A percentile compares a stretch with the other conserved stretches of the same genome.
phyloP scores from a whole-genome alignment of 2,329 filamentous ascomycete species.

The Alternaria novae-zelandiae region DNA sequence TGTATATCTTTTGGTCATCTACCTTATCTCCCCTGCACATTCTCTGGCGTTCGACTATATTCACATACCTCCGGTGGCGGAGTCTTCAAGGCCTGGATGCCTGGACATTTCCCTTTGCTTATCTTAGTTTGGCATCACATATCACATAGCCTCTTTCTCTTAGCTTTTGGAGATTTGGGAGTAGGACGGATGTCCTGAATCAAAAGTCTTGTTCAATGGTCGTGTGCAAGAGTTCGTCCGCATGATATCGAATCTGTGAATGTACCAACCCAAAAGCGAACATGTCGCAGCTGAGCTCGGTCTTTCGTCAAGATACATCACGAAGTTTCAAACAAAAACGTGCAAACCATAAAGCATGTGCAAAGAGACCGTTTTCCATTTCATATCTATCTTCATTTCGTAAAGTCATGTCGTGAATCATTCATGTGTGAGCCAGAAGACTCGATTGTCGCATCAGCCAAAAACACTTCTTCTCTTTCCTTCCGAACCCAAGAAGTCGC shows the following conservation, averaged over 20 bases:
- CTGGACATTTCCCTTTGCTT: neutral
- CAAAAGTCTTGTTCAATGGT: neutral
- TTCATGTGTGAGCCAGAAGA: constrained; percentile 14
- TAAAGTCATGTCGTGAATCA: constrained; percentile 15
- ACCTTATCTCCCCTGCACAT: neutral
- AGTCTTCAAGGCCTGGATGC: neutral
- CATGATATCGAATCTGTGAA: neutral
- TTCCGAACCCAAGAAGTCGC: neutral
- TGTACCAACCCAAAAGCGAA: neutral
- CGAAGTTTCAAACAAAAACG: neutral
- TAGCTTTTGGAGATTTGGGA: neutral
- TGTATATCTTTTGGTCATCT: neutral
- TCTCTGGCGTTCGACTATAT: neutral
- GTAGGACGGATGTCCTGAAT: neutral
- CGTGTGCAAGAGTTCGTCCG: neutral
- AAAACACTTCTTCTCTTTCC: neutral
- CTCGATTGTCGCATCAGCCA: neutral
- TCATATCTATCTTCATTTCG: constrained; percentile 9
- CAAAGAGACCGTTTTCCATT: constrained; percentile 1
- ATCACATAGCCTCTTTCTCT: neutral
- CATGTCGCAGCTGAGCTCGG: neutral
- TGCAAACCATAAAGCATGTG: neutral
- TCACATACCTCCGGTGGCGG: neutral
- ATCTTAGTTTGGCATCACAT: neutral
- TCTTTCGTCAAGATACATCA: neutral